These are phyloP conservation scores for Entoloma clypeatum DNA, from an alignment of 1,284 basidiomycete genomes.

Conservation along the genomic window DNA sequence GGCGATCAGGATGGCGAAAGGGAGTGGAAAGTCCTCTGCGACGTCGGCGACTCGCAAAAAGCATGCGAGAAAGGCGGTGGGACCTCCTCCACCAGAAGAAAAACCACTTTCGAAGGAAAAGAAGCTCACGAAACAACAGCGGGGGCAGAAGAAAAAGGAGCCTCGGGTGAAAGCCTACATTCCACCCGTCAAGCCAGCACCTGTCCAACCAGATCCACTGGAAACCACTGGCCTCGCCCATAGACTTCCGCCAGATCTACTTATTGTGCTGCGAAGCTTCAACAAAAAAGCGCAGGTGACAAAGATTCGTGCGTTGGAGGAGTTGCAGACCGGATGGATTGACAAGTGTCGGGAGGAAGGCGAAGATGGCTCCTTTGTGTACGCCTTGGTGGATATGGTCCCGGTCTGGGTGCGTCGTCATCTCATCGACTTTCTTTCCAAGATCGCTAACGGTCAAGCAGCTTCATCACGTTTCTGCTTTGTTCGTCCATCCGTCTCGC, in stretches of 20 bases:
- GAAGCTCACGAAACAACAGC: conserved; percentile 45
- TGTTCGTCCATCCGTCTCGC: conserved; percentile 81
- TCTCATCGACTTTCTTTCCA: conserved; percentile 6
- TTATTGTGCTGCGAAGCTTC: conserved; percentile 79
- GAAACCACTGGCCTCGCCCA: conserved; percentile 83
- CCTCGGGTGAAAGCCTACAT: conserved; percentile 78
- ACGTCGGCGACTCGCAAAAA: conserved; percentile 83
- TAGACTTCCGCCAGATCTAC: conserved; percentile 76
- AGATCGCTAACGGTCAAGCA: conserved; percentile 29
- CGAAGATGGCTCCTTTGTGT: conserved; percentile 35
- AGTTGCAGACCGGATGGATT: conserved; percentile 72
- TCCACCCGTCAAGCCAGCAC: conserved; percentile 82
- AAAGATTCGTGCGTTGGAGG: conserved; percentile 84
- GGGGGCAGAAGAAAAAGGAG: conserved; percentile 59
- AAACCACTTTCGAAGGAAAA: conserved; percentile 36
- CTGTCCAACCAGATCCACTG: conserved; percentile 85
- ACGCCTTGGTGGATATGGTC: conserved; percentile 58
- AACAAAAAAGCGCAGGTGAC: conserved; percentile 93
- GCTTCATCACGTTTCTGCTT: conserved; percentile 82
- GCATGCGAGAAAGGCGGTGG: conserved; percentile 64
- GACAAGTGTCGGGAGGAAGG: conserved; percentile 43
- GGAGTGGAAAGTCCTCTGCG: conserved; percentile 72
- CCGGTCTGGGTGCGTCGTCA: conserved; percentile 82
- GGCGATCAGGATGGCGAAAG: conserved; percentile 31
- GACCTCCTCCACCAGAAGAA: conserved; percentile 27